These are phyloP conservation scores for Xylaria sp. DNA, from an alignment of 2,329 filamentous ascomycete genomes.

Conservation along the genomic window DNA sequence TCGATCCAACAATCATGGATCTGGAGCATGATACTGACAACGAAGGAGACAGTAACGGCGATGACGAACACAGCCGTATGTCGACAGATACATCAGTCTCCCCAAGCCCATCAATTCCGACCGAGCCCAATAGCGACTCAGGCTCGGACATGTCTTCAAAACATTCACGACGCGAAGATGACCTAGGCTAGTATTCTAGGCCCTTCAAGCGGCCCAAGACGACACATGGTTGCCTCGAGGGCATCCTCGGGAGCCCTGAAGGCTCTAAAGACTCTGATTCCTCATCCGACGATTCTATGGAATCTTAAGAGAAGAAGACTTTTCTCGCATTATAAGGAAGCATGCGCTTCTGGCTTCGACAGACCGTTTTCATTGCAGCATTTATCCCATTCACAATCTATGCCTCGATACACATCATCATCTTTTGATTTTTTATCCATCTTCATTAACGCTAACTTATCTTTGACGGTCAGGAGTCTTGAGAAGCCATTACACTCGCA, in stretches of 20 bases:
- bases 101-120: background rate
- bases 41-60: background rate
- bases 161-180: conserved; percentile 19
- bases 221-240: background rate
- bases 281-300: conserved; percentile 3
- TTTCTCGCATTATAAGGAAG: background rate
- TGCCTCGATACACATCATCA: background rate
- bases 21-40: background rate
- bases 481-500: background rate
- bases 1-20: too few relatives aligned
- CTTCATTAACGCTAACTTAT: background rate
- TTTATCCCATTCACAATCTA: background rate
- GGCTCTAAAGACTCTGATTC: background rate
- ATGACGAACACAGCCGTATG: background rate
- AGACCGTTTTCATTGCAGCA: too few relatives aligned
- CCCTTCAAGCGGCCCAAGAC: conserved; percentile 22
- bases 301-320: background rate
- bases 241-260: conserved; percentile 6
- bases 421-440: background rate
- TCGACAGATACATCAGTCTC: background rate
- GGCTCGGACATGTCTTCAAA: background rate
- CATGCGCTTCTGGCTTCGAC: background rate
- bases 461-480: background rate
- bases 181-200: conserved; percentile 20
- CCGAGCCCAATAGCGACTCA: background rate